Conservation (phyloP, 192 early-diverging fungal genomes). For the Backusella macrospora region DNA sequence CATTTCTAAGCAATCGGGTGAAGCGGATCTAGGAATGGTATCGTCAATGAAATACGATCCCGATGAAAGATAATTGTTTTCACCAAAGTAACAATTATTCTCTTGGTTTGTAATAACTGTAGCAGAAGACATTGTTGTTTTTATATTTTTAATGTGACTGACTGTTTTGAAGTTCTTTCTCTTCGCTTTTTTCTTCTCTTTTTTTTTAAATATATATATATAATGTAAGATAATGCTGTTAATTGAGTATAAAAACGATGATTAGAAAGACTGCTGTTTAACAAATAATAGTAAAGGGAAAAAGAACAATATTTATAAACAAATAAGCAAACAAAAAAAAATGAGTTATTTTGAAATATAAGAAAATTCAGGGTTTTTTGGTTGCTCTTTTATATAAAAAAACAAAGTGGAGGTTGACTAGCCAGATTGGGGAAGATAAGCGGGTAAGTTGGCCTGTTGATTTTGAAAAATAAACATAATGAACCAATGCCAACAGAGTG, state of each 20-base stretch:
- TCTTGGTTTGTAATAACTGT: not conserved
- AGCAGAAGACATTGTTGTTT: not conserved
- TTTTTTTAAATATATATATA: not conserved
- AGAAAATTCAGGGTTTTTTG: not conserved
- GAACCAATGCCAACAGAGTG: not conserved
- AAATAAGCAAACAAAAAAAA: not conserved
- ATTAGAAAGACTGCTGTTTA: not conserved
- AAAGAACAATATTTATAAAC: not conserved
- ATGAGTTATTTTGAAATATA: not conserved
- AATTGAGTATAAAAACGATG: not conserved
- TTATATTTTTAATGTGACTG: not conserved
- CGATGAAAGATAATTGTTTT: not conserved
- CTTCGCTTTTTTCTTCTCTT: not conserved
- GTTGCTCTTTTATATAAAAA: not conserved
- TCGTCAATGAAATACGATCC: constrained; percentile 11
- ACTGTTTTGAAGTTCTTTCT: not conserved
- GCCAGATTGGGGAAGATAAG: constrained; percentile 21
- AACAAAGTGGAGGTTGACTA: not conserved
- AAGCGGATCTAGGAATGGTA: constrained; percentile 11
- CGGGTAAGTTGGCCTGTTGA: not conserved
- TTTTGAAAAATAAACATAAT: not conserved
- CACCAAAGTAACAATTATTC: not conserved
- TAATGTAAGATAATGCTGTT: not conserved
- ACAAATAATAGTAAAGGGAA: not conserved
- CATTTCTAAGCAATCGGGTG: not conserved